Percentiles rank a stretch among this genome's conserved stretches.
Conservation (phyloP, 2,329 filamentous ascomycete genomes). For the Talaromyces piceae region DNA sequence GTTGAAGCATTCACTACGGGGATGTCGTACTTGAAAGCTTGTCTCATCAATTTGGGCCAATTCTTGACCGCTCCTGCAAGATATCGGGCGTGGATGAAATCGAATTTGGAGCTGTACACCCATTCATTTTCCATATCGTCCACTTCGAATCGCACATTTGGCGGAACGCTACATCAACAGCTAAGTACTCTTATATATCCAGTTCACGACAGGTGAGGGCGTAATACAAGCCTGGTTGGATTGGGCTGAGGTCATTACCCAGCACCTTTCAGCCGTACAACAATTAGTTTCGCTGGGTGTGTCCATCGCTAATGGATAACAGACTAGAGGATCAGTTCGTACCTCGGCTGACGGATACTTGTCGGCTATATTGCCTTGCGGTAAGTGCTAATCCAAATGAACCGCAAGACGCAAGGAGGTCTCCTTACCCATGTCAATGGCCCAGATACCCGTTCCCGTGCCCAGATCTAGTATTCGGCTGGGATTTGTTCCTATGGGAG, state of each 20-base stretch:
- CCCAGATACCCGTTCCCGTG: slow-evolving; percentile 27
- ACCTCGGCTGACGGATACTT: slow-evolving; percentile 7
- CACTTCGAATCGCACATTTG: slow-evolving; percentile 18
- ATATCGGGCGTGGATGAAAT: slow-evolving; percentile 17
- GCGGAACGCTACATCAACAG: slow-evolving; percentile 13
- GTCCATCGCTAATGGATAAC: background rate
- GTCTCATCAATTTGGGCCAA: slow-evolving; percentile 11
- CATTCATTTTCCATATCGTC: slow-evolving; percentile 16
- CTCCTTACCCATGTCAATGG: slow-evolving; percentile 9
- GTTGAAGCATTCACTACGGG: background rate
- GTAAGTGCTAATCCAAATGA: background rate
- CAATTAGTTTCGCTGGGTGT: background rate
- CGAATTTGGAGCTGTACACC: slow-evolving; percentile 14
- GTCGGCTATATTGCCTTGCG: background rate
- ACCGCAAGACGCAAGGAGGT: too few species aligned
- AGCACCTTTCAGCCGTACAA: background rate
- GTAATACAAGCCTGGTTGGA: slow-evolving; percentile 9
- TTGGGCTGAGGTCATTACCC: slow-evolving; percentile 11
- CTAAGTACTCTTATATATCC: background rate
- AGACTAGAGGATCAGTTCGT: background rate
- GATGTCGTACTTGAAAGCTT: slow-evolving; percentile 13
- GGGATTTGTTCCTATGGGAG: slow-evolving; percentile 35
- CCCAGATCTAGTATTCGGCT: slow-evolving; percentile 44
- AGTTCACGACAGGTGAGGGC: background rate
- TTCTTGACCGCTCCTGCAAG: slow-evolving; percentile 13